Conservation (phyloP, 306 rosid species). For the Boehmeria nivea region DNA sequence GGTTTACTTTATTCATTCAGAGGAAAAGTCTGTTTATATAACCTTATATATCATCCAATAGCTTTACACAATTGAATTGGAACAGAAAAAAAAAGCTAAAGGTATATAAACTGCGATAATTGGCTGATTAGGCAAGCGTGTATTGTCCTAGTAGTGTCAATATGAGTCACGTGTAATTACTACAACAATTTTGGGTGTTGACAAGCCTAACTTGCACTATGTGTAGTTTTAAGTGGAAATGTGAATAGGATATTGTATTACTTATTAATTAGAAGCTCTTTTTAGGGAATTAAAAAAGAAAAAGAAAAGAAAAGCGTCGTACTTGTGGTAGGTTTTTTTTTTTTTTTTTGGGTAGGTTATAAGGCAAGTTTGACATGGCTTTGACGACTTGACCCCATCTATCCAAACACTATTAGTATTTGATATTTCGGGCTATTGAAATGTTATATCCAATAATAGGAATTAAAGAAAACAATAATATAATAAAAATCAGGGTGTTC, state of each 20-base stretch:
- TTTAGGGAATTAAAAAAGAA: no score
- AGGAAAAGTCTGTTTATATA: not conserved
- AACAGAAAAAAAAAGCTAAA: not conserved
- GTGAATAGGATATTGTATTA: not conserved
- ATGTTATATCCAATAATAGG: no score
- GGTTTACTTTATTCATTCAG: no score
- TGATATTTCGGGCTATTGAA: no score
- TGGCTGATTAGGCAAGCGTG: not conserved
- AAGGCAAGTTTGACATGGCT: not conserved
- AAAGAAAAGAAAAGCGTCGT: no score
- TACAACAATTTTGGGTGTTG: not conserved
- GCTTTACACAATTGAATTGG: not conserved
- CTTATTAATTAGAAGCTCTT: no score
- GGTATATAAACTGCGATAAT: not conserved
- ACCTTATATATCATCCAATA: not conserved
- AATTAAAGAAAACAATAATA: no score
- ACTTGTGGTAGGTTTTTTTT: no score
- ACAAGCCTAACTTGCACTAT: conserved; percentile 7
- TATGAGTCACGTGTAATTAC: not conserved
- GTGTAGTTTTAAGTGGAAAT: conserved; percentile 1
- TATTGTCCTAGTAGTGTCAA: not conserved
- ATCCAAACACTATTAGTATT: not conserved
- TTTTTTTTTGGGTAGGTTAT: not conserved
- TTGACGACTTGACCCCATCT: not conserved
- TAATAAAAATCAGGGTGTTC: no score